Evolutionary conservation across 495 filamentous ascomycete species (phyloP), one percentile per base, ranked within the genome.

Genomic region (Pyrenula aspistea): DNA sequence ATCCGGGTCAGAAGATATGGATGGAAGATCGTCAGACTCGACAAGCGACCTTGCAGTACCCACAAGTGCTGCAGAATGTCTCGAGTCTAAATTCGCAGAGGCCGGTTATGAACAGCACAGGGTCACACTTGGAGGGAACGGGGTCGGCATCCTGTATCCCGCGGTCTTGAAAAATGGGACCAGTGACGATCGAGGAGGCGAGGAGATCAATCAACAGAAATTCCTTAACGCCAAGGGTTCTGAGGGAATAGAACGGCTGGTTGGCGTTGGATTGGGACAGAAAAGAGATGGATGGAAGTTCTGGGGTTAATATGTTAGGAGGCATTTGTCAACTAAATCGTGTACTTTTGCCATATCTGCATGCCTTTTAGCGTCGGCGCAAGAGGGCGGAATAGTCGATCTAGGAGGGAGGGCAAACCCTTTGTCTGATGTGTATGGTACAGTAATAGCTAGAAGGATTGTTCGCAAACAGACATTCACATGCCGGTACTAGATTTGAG

Each of bases 251-350:
- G 89, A 95, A 67, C 74, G 75, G 50, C 72, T 91, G 49, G 74
- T 77, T 24, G 74, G 74, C 4, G 72, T 74, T 22, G 87, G 84
- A 22, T 77, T 84, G 20, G 76, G 83, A 36, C 81, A 85, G 22
- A 87, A 86, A 57, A 75, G 84, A 54, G 85, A 86, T 62, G 88
- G 86, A 0, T 97, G 93, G 93, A 93, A 91, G 68, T 97, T 96
- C 68, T 98, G 93, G 93, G 84, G 82, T 11, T 48, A 48, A 48
- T 19, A n/a, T n/a, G 55, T 49, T 42, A 52, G 19, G n/a, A n/a
- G n/a, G n/a, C n/a, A n/a, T 52, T 64, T 62, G n/a, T 72, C 69
- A 24, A 65, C 66, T 12, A 71, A 21, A 15, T 36, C 50, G 56
- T 59, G 61, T 3, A 65, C 53, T 0, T 55, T 63, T 54, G 62